Evolutionary conservation across 75 land plant genomes (phyloP), one percentile per base, ranked within the genome.

Genomic region (Chamaecyparis obtusa): DNA sequence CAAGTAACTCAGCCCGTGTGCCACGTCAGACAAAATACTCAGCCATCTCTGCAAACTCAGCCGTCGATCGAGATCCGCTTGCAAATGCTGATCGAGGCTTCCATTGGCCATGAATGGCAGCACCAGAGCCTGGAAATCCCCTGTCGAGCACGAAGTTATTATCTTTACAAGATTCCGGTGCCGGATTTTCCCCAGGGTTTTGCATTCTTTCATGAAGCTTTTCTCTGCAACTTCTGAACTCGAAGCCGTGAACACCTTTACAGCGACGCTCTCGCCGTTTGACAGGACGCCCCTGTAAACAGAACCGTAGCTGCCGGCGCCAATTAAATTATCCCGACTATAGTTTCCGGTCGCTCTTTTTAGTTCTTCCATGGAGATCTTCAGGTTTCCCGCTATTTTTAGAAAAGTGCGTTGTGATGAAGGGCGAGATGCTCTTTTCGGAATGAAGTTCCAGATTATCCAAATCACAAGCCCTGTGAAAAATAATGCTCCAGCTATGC

Each of bases 91-190:
- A 56, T 91, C 88, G 37, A 91, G 86, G 57, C 76, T 89, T 27
- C 90, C 92, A 21, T 89, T 91, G 5, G 86, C 85, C 86, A 77
- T 84, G 17, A 89, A 87, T 82, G 89, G 88, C 88, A 91, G 17
- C 17, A 91, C 75, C 86, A 91, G 46, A 36, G 88, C 91, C 41
- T 72, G 85, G 37, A 85, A 43, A 21, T 88, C 79, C 0, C 35
- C 1, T 17, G n/a, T 49, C 10, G 87, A 88, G 60, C 86, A 84
- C 24, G 74, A 57, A n/a, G 76, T 86, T 7, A 88, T 49, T 9
- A 88, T 48, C 33, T 86, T 54, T 9, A 85, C 39, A 24, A 88
- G 89, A 74, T 88, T 88, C 4, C 89, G 76, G 44, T 88, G 89
- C 39, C 89, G 87, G 30, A 88, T 32, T 37, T 67, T 84, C 10